Conservation (phyloP, 1,284 basidiomycete genomes). For the Ustilago crameri region DNA sequence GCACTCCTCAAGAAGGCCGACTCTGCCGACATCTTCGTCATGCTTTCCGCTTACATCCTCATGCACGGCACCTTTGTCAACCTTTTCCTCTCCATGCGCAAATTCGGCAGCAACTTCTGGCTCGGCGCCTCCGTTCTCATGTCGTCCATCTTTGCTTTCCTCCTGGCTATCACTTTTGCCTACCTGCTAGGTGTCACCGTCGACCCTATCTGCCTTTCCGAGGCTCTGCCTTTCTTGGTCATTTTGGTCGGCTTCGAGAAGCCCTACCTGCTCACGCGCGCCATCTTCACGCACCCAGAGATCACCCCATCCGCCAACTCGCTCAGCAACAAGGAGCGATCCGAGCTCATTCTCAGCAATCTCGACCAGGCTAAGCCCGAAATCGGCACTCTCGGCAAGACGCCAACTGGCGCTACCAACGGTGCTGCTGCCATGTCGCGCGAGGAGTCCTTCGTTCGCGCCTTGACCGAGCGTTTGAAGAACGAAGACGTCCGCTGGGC, state of each 20-base stretch:
- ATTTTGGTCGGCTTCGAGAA: slow-evolving; percentile 99
- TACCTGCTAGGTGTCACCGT: slow-evolving; percentile 85
- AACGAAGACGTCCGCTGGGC: slow-evolving; percentile 70
- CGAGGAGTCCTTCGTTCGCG: slow-evolving; percentile 66
- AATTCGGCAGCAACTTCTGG: slow-evolving; percentile 66
- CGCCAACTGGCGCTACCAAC: slow-evolving; percentile 24
- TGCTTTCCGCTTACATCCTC: slow-evolving; percentile 91
- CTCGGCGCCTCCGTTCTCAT: slow-evolving; percentile 81
- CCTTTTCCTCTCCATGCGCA: slow-evolving; percentile 67
- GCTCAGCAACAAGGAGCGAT: slow-evolving; percentile 22
- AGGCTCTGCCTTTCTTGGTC: slow-evolving; percentile 95
- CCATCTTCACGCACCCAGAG: slow-evolving; percentile 88
- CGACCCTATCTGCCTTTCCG: slow-evolving; percentile 90
- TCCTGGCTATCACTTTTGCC: slow-evolving; percentile 86
- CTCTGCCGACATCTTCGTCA: slow-evolving; percentile 92
- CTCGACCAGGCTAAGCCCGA: slow-evolving; percentile 42
- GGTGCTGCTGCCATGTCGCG: slow-evolving; percentile 38
- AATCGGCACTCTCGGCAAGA: slow-evolving; percentile 36
- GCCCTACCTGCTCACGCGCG: slow-evolving; percentile 87
- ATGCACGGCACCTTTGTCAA: slow-evolving; percentile 97
- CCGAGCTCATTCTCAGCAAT: slow-evolving; percentile 48
- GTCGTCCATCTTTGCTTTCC: slow-evolving; percentile 86
- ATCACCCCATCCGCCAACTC: slow-evolving; percentile 69
- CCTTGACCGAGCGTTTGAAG: slow-evolving; percentile 66
- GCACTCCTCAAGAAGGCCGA: slow-evolving; percentile 78